Conservation (phyloP, 2,329 filamentous ascomycete species). For the Phaeosphaeriaceae sp. region DNA sequence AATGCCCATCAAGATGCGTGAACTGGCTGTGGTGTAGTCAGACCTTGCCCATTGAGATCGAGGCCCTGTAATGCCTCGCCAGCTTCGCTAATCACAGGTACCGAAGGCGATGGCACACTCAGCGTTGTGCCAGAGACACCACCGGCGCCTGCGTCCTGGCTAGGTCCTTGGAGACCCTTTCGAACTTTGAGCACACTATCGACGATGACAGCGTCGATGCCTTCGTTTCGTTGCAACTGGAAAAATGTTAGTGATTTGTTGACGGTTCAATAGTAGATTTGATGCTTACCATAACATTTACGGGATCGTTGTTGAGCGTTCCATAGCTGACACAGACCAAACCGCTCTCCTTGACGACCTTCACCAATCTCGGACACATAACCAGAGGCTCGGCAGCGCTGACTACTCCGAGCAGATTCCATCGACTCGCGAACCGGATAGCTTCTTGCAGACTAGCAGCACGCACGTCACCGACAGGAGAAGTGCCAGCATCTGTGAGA, state of each 20-base stretch:
- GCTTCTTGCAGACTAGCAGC: constrained; percentile 94
- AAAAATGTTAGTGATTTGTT: constrained; percentile 12
- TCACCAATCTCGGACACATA: constrained; percentile 85
- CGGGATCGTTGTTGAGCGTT: constrained; percentile 84
- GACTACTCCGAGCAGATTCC: constrained; percentile 94
- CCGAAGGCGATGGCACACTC: constrained; percentile 9
- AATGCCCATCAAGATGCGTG: not conserved
- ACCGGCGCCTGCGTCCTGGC: constrained; percentile 10
- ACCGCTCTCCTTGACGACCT: constrained; percentile 91
- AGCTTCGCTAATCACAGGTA: constrained; percentile 11
- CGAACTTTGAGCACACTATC: constrained; percentile 93
- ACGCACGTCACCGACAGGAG: constrained; percentile 82
- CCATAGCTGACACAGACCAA: constrained; percentile 96
- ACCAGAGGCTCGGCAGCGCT: constrained; percentile 87
- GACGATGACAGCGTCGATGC: constrained; percentile 97
- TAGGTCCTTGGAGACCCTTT: constrained; percentile 75
- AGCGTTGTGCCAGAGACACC: constrained; percentile 6
- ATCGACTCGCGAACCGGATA: constrained; percentile 89
- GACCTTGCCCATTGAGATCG: not conserved
- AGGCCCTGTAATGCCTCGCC: constrained; percentile 2
- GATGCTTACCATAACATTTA: constrained; percentile 77
- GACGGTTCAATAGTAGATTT: not conserved
- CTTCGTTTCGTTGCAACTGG: constrained; percentile 87
- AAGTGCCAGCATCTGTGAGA: constrained; percentile 86
- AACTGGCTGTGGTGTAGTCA: not conserved